Conservation (phyloP, 2,329 filamentous ascomycete genomes). For the Talaromyces sp. region DNA sequence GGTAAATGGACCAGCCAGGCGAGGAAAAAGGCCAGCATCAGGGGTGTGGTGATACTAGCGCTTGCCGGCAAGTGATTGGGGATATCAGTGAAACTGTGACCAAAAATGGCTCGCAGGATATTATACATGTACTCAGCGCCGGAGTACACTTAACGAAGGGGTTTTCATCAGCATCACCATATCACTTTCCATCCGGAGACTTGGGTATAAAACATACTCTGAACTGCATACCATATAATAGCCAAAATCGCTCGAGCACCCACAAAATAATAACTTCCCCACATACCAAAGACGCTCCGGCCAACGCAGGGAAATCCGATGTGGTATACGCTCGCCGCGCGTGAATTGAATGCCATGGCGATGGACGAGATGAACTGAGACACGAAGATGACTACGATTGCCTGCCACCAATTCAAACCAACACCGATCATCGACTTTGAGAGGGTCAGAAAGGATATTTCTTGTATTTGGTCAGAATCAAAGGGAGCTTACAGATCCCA, state of each 20-base stretch:
- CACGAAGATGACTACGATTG: constrained; percentile 42
- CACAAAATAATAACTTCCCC: constrained; percentile 42
- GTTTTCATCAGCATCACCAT: not conserved
- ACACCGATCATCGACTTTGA: constrained; percentile 36
- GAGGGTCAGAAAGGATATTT: not conserved
- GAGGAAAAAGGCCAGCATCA: constrained; percentile 35
- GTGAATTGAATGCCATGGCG: constrained; percentile 44
- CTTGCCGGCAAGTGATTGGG: constrained; percentile 29
- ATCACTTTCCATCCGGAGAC: not conserved
- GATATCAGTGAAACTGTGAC: constrained; percentile 28
- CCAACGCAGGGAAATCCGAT: constrained; percentile 39
- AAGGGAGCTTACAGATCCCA: constrained; percentile 24
- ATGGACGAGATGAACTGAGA: constrained; percentile 40
- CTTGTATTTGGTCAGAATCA: no score
- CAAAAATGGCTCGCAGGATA: constrained; percentile 29
- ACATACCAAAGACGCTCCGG: constrained; percentile 41
- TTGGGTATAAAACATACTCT: constrained; percentile 18
- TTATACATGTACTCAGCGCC: constrained; percentile 21
- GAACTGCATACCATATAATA: constrained; percentile 37
- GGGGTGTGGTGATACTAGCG: constrained; percentile 31
- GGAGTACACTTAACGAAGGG: constrained; percentile 16
- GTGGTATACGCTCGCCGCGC: constrained; percentile 40
- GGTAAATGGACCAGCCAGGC: constrained; percentile 40
- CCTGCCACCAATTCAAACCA: constrained; percentile 44
- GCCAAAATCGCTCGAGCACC: constrained; percentile 37